Conservation (phyloP, 1,284 basidiomycete species). For the Tilletia indica region DNA sequence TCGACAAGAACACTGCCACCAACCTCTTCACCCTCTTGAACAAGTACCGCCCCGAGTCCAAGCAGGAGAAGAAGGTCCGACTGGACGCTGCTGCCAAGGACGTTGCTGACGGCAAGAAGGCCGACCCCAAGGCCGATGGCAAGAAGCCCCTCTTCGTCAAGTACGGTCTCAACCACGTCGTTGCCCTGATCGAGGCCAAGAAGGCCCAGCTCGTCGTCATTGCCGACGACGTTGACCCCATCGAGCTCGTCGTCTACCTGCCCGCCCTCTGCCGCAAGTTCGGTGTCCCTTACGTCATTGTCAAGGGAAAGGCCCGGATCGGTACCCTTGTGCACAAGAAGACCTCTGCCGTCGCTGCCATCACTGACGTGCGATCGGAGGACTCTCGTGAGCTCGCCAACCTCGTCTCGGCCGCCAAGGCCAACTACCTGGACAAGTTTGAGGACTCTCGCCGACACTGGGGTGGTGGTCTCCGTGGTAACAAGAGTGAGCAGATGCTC, state of each 20-base stretch:
- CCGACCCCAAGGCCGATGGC: conserved; percentile 54
- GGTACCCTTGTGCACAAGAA: conserved; percentile 98
- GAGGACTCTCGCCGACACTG: conserved; percentile 86
- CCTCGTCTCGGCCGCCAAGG: conserved; percentile 88
- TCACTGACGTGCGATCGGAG: conserved; percentile 92
- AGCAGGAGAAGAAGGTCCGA: conserved; percentile 97
- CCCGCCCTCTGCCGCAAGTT: conserved; percentile 98
- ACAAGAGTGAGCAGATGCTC: conserved; percentile 88
- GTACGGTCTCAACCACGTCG: conserved; percentile 94
- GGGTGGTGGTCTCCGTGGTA: conserved; percentile 93
- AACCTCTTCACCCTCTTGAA: conserved; percentile 97
- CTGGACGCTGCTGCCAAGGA: conserved; percentile 74
- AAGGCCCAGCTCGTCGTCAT: conserved; percentile 96
- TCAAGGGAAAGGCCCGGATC: conserved; percentile 93
- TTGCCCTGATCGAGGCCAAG: conserved; percentile 87
- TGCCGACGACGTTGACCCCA: conserved; percentile 97
- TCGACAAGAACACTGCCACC: conserved; percentile 99
- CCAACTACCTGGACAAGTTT: conserved; percentile 93
- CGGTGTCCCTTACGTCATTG: conserved; percentile 97
- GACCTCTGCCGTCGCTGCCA: conserved; percentile 83
- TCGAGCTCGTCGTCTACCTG: conserved; percentile 90
- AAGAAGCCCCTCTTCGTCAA: conserved; percentile 93
- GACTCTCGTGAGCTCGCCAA: conserved; percentile 90
- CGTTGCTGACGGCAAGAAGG: conserved; percentile 66
- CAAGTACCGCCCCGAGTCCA: conserved; percentile 90